Evolutionary conservation across 768 basidiomycete species (phyloP).

Genomic region (Imleria badia): DNA sequence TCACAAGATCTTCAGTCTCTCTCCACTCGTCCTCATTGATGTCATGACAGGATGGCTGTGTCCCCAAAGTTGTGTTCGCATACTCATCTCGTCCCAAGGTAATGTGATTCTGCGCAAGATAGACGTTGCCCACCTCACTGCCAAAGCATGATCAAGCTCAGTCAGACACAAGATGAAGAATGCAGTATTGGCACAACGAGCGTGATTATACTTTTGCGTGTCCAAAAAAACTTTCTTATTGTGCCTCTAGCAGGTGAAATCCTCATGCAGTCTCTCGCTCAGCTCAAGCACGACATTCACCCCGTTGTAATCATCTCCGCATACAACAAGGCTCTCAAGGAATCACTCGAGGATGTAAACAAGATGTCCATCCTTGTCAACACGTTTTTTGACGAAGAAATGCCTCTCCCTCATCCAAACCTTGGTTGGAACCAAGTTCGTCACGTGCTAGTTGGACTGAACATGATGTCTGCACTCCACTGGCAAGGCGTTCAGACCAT

Average conservation of each 20-base stretch:
- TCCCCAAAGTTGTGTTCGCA: background rate
- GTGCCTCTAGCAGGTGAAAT: constrained; percentile 80
- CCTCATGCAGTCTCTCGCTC: constrained; percentile 88
- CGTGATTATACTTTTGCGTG: constrained; percentile 81
- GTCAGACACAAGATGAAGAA: constrained; percentile 97
- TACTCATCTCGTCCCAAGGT: constrained; percentile 60
- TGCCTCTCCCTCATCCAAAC: constrained; percentile 98
- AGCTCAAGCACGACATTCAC: constrained; percentile 96
- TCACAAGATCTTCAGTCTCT: too few species aligned
- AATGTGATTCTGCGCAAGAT: constrained; percentile 98
- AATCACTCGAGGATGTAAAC: constrained; percentile 86
- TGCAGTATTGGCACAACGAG: constrained; percentile 98
- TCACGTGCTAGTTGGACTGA: constrained; percentile 92
- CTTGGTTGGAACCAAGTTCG: constrained; percentile 99
- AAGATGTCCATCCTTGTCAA: constrained; percentile 89
- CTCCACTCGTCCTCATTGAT: too few species aligned
- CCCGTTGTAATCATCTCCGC: constrained; percentile 99
- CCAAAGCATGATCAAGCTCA: constrained; percentile 99
- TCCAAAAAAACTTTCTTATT: background rate
- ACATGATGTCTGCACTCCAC: constrained; percentile 97
- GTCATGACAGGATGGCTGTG: too few species aligned
- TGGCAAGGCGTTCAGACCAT: constrained; percentile 92
- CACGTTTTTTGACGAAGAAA: constrained; percentile 78
- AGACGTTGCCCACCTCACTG: constrained; percentile 97
- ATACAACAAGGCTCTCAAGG: constrained; percentile 93